Percentiles rank a stretch among this genome's conserved stretches.
Conservation (phyloP, 2,329 filamentous ascomycete species). For the Clarireedia hainanense region DNA sequence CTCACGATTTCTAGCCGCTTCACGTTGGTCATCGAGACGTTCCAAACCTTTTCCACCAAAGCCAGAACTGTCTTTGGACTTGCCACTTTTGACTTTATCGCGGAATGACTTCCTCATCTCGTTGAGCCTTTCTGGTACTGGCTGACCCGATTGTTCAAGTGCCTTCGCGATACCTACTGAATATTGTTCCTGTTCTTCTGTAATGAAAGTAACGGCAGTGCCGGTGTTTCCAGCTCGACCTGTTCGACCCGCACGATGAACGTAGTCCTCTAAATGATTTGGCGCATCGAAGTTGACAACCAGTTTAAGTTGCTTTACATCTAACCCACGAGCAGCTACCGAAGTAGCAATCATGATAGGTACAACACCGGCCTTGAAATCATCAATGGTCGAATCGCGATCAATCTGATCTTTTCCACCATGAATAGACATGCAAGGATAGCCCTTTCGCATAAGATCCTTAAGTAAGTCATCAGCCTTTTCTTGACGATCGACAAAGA, state of each 20-base stretch:
- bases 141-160: slow-evolving; percentile 73
- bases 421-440: slow-evolving; percentile 88
- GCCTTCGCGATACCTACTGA: slow-evolving; percentile 87
- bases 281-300: slow-evolving; percentile 95
- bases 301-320: slow-evolving; percentile 91
- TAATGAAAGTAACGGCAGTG: slow-evolving; percentile 90
- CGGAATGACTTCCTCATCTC: slow-evolving; percentile 67
- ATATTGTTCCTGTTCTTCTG: slow-evolving; percentile 84
- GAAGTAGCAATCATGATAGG: slow-evolving; percentile 92
- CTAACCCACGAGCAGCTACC: slow-evolving; percentile 86
- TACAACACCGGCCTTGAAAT: slow-evolving; percentile 87
- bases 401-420: slow-evolving; percentile 92
- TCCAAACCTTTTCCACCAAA: slow-evolving; percentile 95
- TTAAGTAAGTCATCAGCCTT: slow-evolving; percentile 74
- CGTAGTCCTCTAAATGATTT: slow-evolving; percentile 93
- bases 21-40: slow-evolving; percentile 81
- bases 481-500: slow-evolving; percentile 90
- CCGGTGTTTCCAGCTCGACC: slow-evolving; percentile 91
- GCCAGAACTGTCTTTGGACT: slow-evolving; percentile 80
- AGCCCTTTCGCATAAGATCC: slow-evolving; percentile 74
- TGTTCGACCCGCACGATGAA: slow-evolving; percentile 88
- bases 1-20: slow-evolving; percentile 77
- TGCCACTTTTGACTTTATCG: slow-evolving; percentile 87
- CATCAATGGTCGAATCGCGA: slow-evolving; percentile 81
- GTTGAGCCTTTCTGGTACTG: slow-evolving; percentile 62